These are phyloP conservation scores for Cicer yamashitae DNA, from an alignment of 306 rosid genomes.

Conservation along the genomic window DNA sequence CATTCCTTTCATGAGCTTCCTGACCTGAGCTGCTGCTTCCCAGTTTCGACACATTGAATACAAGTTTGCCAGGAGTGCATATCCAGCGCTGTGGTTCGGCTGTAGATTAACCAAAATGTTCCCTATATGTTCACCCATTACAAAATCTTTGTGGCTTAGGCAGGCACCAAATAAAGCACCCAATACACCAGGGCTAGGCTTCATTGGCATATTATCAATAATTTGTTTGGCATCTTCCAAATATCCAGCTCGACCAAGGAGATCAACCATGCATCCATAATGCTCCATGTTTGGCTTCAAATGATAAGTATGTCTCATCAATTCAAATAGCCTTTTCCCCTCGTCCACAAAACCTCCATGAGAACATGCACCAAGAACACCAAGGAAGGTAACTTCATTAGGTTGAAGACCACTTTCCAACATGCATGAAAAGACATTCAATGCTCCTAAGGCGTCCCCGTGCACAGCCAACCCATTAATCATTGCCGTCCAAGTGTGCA, in stretches of 20 bases:
- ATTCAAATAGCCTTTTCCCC: constrained; percentile 46
- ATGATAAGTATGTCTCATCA: constrained; percentile 44
- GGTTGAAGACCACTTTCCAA: constrained; percentile 50
- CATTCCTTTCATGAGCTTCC: constrained; percentile 53
- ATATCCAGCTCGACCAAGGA: constrained; percentile 54
- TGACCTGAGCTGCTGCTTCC: constrained; percentile 55
- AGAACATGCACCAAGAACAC: constrained; percentile 55
- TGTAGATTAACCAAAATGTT: constrained; percentile 46
- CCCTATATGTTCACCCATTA: constrained; percentile 53
- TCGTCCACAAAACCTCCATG: constrained; percentile 55
- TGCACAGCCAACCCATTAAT: constrained; percentile 53
- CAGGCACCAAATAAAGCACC: constrained; percentile 55
- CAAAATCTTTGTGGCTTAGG: constrained; percentile 48
- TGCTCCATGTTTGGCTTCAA: constrained; percentile 56
- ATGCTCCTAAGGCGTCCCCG: constrained; percentile 45
- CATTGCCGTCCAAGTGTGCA: constrained; percentile 53
- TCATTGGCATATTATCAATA: constrained; percentile 57
- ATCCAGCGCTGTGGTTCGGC: constrained; percentile 43
- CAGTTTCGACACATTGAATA: constrained; percentile 50
- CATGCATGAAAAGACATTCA: constrained; percentile 51
- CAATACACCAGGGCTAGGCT: constrained; percentile 47
- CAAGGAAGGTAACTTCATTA: constrained; percentile 50
- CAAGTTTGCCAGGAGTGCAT: constrained; percentile 57
- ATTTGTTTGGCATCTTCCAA: constrained; percentile 54
- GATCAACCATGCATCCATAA: constrained; percentile 63